phyloP scores from a whole-genome alignment of 140 eudicot species.

The Senecio squalidus region DNA sequence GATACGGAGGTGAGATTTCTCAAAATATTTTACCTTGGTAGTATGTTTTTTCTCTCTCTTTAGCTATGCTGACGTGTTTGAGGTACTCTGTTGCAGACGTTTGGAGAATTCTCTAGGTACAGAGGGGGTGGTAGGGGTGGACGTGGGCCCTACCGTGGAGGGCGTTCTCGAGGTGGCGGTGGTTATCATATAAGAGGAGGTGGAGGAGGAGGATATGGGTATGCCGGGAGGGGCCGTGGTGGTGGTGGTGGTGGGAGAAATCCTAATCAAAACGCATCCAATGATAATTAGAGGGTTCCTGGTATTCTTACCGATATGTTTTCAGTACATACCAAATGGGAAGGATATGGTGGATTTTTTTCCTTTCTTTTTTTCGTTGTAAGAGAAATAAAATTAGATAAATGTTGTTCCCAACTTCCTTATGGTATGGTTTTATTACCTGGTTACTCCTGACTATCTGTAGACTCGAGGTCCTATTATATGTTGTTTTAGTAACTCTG shows the following conservation, averaged over 20 bases:
- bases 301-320: slow-evolving; percentile 15
- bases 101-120: slow-evolving; percentile 81
- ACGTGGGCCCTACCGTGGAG: slow-evolving; percentile 35
- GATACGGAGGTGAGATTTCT: slow-evolving; percentile 65
- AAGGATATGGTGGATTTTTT: slow-evolving; percentile 17
- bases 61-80: neutral
- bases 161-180: slow-evolving; percentile 35
- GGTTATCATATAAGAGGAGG: slow-evolving; percentile 36
- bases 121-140: slow-evolving; percentile 86
- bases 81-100: slow-evolving; percentile 50
- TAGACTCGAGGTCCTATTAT: slow-evolving; percentile 5
- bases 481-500: neutral
- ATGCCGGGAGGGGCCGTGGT: slow-evolving; percentile 34
- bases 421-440: slow-evolving; percentile 13
- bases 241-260: slow-evolving; percentile 39
- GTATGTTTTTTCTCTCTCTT: neutral
- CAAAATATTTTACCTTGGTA: neutral
- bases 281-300: slow-evolving; percentile 16
- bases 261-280: slow-evolving; percentile 6
- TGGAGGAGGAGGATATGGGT: slow-evolving; percentile 35
- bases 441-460: slow-evolving; percentile 1
- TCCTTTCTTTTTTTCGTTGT: neutral
- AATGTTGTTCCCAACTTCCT: slow-evolving; percentile 11
- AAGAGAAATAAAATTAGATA: slow-evolving; percentile 12
- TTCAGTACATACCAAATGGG: slow-evolving; percentile 24